phyloP scores from a whole-genome alignment of 768 basidiomycete genomes.

The Grammothele lineata region DNA sequence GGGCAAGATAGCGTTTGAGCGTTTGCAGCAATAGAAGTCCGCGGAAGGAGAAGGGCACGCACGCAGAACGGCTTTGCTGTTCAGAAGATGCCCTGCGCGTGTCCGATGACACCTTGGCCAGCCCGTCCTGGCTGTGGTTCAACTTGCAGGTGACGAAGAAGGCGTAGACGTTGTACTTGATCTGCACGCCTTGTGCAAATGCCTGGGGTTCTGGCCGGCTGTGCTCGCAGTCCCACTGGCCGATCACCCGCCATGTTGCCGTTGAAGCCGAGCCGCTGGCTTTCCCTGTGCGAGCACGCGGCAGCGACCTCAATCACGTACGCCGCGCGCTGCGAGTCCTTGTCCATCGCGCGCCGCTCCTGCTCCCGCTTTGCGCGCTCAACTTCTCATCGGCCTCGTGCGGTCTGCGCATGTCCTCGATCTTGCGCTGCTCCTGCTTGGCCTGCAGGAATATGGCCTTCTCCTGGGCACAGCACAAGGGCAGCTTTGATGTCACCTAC shows the following conservation, averaged over 20 bases:
- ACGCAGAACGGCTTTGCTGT: slow-evolving; percentile 54
- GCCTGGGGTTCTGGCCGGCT: slow-evolving; percentile 9
- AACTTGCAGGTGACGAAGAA: slow-evolving; percentile 25
- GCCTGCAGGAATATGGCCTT: slow-evolving; percentile 62
- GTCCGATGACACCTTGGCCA: slow-evolving; percentile 53
- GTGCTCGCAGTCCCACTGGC: slow-evolving; percentile 16
- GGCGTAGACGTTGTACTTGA: slow-evolving; percentile 23
- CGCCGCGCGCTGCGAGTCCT: slow-evolving; percentile 46
- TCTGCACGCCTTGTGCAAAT: too few species aligned
- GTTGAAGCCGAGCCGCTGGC: slow-evolving; percentile 24
- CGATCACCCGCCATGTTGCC: slow-evolving; percentile 22
- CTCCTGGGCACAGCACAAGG: too few species aligned
- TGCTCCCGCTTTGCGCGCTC: slow-evolving; percentile 44
- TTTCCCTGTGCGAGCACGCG: slow-evolving; percentile 57
- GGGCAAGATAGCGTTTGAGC: slow-evolving; percentile 5
- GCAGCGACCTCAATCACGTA: slow-evolving; percentile 60
- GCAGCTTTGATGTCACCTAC: slow-evolving; percentile 52
- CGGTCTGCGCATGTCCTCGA: slow-evolving; percentile 40
- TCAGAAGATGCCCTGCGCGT: slow-evolving; percentile 61
- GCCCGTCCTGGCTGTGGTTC: slow-evolving; percentile 28
- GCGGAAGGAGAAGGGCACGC: not conserved
- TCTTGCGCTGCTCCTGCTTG: slow-evolving; percentile 29
- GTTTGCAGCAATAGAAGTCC: not conserved
- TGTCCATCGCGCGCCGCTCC: slow-evolving; percentile 46
- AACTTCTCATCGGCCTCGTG: slow-evolving; percentile 42